phyloP scores from a whole-genome alignment of 2,329 filamentous ascomycete genomes.

The Fusarium sp. region DNA sequence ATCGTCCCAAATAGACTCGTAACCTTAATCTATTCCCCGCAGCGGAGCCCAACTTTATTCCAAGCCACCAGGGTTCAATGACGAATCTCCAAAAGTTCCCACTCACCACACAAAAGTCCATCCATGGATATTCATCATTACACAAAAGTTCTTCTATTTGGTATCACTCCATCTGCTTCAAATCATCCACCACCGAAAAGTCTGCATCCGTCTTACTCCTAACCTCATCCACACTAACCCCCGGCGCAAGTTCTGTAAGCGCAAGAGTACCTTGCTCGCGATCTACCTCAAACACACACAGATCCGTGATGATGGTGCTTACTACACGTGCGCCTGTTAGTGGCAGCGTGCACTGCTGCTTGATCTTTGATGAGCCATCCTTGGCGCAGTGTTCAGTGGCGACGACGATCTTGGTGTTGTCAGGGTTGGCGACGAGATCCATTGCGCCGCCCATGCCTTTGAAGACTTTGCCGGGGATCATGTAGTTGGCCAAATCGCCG shows the following conservation, averaged over 20 bases:
- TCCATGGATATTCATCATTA: neutral
- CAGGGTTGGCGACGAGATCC: conserved; percentile 77
- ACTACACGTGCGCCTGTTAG: conserved; percentile 74
- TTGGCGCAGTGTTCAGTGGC: conserved; percentile 77
- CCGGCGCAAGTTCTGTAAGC: conserved; percentile 76
- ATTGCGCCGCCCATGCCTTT: conserved; percentile 89
- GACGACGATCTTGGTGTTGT: conserved; percentile 77
- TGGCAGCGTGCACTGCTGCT: conserved; percentile 71
- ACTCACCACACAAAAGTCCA: neutral
- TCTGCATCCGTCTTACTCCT: conserved; percentile 75
- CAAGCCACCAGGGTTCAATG: conserved; percentile 6
- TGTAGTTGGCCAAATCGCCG: conserved; percentile 88
- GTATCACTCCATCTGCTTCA: conserved; percentile 59
- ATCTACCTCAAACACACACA: conserved; percentile 79
- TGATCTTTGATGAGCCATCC: conserved; percentile 74
- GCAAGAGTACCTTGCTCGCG: conserved; percentile 69
- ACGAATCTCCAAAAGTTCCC: conserved; percentile 27
- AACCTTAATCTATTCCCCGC: conserved; percentile 35
- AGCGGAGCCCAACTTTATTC: neutral
- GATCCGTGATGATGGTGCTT: conserved; percentile 77
- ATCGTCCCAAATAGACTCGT: conserved; percentile 19
- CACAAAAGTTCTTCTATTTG: conserved; percentile 1
- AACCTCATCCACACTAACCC: conserved; percentile 74
- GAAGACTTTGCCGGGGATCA: conserved; percentile 87
- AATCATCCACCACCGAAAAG: conserved; percentile 69